Evolutionary conservation across 805 yeast species (phyloP).

Genomic region (Starmerella ratchasimensis): DNA sequence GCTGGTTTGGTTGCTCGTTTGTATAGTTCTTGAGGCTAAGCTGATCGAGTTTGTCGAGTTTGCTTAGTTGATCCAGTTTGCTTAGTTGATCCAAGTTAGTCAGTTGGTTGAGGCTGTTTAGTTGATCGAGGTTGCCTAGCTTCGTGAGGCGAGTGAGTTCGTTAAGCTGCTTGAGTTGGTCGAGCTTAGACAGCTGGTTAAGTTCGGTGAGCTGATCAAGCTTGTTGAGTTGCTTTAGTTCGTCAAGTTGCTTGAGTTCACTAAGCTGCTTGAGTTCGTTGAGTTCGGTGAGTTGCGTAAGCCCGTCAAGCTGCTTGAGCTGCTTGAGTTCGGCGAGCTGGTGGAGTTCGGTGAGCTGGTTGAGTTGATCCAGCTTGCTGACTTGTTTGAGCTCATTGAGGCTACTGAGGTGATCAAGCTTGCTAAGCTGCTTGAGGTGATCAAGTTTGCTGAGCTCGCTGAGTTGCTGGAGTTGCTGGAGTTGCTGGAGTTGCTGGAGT

Average conservation of each 20-base stretch:
- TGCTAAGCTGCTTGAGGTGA: slow-evolving; percentile 8
- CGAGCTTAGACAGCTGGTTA: slow-evolving; percentile 1
- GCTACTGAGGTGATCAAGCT: slow-evolving; percentile 5
- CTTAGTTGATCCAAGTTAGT: neutral
- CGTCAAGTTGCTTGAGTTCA: slow-evolving; percentile 1
- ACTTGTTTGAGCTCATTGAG: slow-evolving; percentile 5
- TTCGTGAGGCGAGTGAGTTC: slow-evolving; percentile 2
- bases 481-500: neutral
- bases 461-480: neutral
- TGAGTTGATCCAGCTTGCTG: slow-evolving; percentile 7
- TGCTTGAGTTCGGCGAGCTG: slow-evolving; percentile 8
- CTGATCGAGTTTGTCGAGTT: slow-evolving; percentile 3
- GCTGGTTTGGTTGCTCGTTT: too few relatives aligned
- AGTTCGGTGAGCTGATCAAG: slow-evolving; percentile 12
- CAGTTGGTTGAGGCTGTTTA: slow-evolving; percentile 3
- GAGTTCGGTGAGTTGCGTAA: slow-evolving; percentile 6
- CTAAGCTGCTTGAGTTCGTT: slow-evolving; percentile 1
- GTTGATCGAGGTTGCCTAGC: slow-evolving; percentile 3
- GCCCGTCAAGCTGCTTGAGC: slow-evolving; percentile 1
- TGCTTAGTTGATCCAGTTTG: slow-evolving; percentile 18
- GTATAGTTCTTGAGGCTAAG: too few relatives aligned
- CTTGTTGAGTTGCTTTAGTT: slow-evolving; percentile 2
- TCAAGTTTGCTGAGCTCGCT: slow-evolving; percentile 6
- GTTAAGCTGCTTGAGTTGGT: slow-evolving; percentile 5
- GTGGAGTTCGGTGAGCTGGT: slow-evolving; percentile 1